Evolutionary conservation across 148 eudicot genomes (phyloP).

Genomic region (Rhododendron molle): DNA sequence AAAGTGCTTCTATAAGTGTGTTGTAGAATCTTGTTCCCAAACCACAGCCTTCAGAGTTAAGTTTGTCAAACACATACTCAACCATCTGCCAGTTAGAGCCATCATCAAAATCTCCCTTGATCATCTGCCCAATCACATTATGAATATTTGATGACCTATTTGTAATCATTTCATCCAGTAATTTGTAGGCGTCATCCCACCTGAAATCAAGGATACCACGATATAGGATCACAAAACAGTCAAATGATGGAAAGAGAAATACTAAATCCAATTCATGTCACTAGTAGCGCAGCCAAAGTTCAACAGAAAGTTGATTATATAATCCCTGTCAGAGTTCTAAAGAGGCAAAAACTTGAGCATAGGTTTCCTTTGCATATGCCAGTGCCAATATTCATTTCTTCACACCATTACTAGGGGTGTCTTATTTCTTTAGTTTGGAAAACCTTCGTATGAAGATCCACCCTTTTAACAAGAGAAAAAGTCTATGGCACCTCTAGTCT

Average conservation of each 20-base stretch:
- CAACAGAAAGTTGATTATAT: background rate
- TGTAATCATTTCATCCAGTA: constrained; percentile 83
- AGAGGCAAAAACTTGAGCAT: background rate
- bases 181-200: constrained; percentile 55
- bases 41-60: constrained; percentile 83
- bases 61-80: constrained; percentile 90
- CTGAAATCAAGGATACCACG: constrained; percentile 30
- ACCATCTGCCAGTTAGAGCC: constrained; percentile 93
- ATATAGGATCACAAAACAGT: background rate
- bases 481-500: background rate
- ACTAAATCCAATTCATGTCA: background rate
- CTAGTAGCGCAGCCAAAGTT: background rate
- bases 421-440: background rate
- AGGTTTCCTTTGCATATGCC: background rate
- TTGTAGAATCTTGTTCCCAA: constrained; percentile 88
- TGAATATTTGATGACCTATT: constrained; percentile 75
- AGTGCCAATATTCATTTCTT: background rate
- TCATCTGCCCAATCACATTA: constrained; percentile 90
- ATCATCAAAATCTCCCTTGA: constrained; percentile 86
- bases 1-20: constrained; percentile 80
- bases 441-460: background rate
- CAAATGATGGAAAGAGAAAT: background rate
- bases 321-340: background rate
- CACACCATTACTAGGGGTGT: background rate
- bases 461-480: background rate